Evolutionary conservation across 768 basidiomycete genomes (phyloP).

Genomic region (Pleurotus giganteus): DNA sequence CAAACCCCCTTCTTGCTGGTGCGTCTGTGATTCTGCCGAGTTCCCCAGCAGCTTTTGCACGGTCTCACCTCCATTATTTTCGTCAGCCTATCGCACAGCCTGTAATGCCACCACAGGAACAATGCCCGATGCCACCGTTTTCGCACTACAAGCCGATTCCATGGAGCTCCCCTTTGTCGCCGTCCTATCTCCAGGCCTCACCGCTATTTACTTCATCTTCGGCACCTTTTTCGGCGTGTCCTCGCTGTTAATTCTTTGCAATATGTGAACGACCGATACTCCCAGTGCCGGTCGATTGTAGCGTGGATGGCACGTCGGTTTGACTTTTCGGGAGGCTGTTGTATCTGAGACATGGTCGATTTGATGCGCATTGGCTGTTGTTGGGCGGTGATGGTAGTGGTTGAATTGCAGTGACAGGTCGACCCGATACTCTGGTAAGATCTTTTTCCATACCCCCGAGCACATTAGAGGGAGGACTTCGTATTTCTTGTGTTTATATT

Average conservation of each 20-base stretch:
- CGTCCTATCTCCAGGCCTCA: constrained; percentile 41
- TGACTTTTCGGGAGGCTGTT: not conserved
- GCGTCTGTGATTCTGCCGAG: constrained; percentile 14
- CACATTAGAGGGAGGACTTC: too few species aligned
- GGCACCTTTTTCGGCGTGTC: constrained; percentile 48
- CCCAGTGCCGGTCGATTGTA: too few species aligned
- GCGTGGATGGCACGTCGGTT: not conserved
- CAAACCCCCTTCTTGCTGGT: constrained; percentile 59
- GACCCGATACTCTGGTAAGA: not conserved
- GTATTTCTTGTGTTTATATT: too few species aligned
- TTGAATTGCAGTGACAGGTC: not conserved
- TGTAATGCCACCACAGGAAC: constrained; percentile 38
- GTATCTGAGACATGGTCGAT: not conserved
- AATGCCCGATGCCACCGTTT: constrained; percentile 34
- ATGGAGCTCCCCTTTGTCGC: constrained; percentile 61
- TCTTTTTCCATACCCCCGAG: too few species aligned
- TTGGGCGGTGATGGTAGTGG: not conserved
- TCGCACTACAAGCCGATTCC: constrained; percentile 37
- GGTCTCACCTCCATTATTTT: constrained; percentile 7
- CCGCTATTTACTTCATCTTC: constrained; percentile 41
- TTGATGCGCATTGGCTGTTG: not conserved
- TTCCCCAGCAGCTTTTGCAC: not conserved
- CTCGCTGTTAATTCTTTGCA: constrained; percentile 51
- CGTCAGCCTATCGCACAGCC: constrained; percentile 51
- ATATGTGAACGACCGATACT: constrained; percentile 34